Percentiles rank a stretch among this genome's conserved stretches.
Evolutionary conservation across 257 asterid genomes (phyloP).

Genomic region (Solanum chilense): DNA sequence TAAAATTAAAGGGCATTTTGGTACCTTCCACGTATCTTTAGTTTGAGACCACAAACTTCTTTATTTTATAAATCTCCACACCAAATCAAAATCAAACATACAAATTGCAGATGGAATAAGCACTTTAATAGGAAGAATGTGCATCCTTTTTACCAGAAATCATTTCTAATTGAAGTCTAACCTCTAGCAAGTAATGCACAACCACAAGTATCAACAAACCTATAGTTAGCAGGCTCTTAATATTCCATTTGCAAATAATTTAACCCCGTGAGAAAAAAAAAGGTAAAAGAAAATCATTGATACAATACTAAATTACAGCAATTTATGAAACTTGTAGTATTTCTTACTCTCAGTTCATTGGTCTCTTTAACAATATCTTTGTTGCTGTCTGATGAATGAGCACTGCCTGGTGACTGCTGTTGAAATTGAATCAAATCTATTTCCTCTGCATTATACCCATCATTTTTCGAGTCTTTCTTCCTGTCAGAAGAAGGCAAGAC

Average conservation of each 20-base stretch:
- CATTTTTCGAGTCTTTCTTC: not conserved
- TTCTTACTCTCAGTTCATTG: not conserved
- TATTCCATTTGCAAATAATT: not conserved
- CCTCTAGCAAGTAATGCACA: not conserved
- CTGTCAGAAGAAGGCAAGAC: not conserved
- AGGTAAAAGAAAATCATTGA: not conserved
- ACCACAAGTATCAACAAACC: not conserved
- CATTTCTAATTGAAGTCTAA: not conserved
- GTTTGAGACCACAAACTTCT: not conserved
- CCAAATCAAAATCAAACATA: not conserved
- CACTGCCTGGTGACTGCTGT: conserved; percentile 6
- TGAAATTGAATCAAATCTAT: conserved; percentile 5
- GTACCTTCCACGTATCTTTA: not conserved
- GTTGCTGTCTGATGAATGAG: conserved; percentile 2
- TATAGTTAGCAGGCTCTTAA: not conserved
- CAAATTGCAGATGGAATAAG: not conserved
- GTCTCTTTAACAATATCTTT: not conserved
- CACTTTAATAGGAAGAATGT: not conserved
- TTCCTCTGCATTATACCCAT: not conserved
- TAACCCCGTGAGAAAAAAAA: not conserved
- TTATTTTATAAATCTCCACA: not conserved
- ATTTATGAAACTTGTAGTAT: not conserved
- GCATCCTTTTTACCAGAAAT: not conserved
- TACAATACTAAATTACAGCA: not conserved
- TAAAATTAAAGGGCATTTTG: not conserved